A percentile compares a stretch with the other conserved stretches of the same genome.
These are phyloP conservation scores for Hysterium pulicare DNA, from an alignment of 2,329 filamentous ascomycete species.

Conservation along the genomic window DNA sequence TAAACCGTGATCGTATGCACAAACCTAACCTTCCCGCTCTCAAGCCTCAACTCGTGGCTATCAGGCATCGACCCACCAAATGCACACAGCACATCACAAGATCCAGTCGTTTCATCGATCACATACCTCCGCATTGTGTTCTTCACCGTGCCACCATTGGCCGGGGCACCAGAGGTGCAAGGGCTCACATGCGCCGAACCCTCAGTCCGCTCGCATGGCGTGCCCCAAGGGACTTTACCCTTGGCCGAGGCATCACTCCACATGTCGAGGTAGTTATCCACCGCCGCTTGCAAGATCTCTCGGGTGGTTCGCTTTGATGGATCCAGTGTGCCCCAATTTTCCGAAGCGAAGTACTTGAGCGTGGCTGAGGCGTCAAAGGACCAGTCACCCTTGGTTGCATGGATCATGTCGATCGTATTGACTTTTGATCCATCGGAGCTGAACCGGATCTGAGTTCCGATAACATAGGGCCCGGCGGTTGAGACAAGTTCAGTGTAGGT, in stretches of 20 bases:
- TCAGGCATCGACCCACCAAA: neutral
- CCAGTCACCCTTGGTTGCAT: constrained; percentile 3
- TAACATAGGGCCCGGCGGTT: neutral
- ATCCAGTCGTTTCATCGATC: neutral
- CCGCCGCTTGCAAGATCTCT: neutral
- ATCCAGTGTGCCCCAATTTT: neutral
- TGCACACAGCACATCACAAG: neutral
- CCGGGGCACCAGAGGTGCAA: neutral
- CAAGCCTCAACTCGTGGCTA: neutral
- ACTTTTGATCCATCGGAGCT: neutral
- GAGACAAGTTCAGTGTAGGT: neutral
- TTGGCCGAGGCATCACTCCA: neutral
- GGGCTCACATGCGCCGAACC: neutral
- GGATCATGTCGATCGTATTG: neutral
- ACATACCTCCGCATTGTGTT: neutral
- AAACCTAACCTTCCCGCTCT: neutral
- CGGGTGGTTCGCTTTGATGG: neutral
- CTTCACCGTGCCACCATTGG: neutral
- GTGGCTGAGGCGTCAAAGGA: neutral
- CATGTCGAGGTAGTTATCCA: neutral
- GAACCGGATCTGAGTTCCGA: neutral
- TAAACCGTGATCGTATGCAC: neutral
- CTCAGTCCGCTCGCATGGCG: neutral
- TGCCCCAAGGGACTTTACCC: neutral
- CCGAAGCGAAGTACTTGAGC: neutral